Percentiles rank a stretch among this genome's conserved stretches.
phyloP scores from a whole-genome alignment of 768 basidiomycete genomes.

The Multifurca ochricompacta region DNA sequence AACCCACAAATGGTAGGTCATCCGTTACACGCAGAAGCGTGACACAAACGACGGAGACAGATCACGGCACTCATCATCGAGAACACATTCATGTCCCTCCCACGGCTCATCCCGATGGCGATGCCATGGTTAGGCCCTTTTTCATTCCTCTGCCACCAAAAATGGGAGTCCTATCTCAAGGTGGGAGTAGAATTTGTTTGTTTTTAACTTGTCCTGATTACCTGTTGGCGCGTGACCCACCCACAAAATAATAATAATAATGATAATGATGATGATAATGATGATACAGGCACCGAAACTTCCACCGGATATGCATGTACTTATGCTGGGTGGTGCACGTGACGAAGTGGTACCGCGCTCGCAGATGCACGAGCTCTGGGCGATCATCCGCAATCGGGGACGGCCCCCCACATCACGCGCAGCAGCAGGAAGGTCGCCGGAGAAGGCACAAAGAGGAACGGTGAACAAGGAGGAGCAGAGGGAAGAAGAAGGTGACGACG shows the following conservation, averaged over 20 bases:
- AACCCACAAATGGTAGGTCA: slow-evolving; percentile 57
- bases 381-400: slow-evolving; percentile 35
- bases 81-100: slow-evolving; percentile 88
- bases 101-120: slow-evolving; percentile 70
- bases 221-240: no score
- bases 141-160: slow-evolving; percentile 76
- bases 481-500: background rate
- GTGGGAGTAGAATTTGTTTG: slow-evolving; percentile 31
- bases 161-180: slow-evolving; percentile 75
- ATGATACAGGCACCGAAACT: slow-evolving; percentile 34
- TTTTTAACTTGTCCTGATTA: no score
- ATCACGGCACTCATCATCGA: slow-evolving; percentile 79
- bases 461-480: slow-evolving; percentile 6
- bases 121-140: slow-evolving; percentile 68
- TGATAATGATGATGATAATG: slow-evolving; percentile 34
- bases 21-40: no score
- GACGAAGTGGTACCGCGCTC: slow-evolving; percentile 70
- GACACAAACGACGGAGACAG: slow-evolving; percentile 35
- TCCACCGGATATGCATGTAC: slow-evolving; percentile 58
- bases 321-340: slow-evolving; percentile 68
- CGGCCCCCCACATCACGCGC: background rate
- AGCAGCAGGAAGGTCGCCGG: background rate
- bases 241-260: no score
- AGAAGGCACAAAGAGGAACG: background rate
- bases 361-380: slow-evolving; percentile 73